A percentile compares a stretch with the other conserved stretches of the same genome.
These are phyloP conservation scores for Filobasidium floriforme DNA, from an alignment of 768 basidiomycete species.

Conservation along the genomic window DNA sequence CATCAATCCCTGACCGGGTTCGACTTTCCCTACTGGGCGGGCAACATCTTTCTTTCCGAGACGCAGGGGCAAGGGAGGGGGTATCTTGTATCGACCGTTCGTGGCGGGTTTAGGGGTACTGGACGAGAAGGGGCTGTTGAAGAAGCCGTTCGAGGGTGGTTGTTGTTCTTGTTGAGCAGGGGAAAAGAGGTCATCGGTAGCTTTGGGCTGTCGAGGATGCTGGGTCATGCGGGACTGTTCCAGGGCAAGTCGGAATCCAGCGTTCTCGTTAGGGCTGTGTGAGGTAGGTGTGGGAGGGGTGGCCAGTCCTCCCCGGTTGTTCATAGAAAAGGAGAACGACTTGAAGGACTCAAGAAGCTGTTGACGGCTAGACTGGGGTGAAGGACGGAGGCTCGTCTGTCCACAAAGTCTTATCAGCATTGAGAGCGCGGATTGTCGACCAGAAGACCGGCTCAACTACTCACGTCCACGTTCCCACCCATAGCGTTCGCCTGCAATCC, in stretches of 20 bases:
- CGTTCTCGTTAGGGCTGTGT: not conserved
- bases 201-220: not conserved
- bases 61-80: not conserved
- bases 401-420: too few relatives aligned
- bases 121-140: not conserved
- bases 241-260: not conserved
- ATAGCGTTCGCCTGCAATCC: too few relatives aligned
- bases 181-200: not conserved
- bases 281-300: too few relatives aligned
- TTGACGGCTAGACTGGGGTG: not conserved
- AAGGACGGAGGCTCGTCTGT: too few relatives aligned
- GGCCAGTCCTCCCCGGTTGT: not conserved
- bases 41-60: not conserved
- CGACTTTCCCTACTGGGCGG: not conserved
- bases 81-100: constrained; percentile 1
- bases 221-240: not conserved
- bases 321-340: not conserved
- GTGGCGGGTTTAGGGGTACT: not conserved
- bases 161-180: not conserved
- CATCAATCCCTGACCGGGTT: not conserved
- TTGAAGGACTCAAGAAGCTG: not conserved
- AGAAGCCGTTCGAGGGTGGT: not conserved
- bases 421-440: too few relatives aligned
- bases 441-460: too few relatives aligned
- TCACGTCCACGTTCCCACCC: too few relatives aligned